Percentiles rank a stretch among this genome's conserved stretches.
phyloP scores from a whole-genome alignment of 2,329 filamentous ascomycete genomes.

The Trichoderma polysporum region DNA sequence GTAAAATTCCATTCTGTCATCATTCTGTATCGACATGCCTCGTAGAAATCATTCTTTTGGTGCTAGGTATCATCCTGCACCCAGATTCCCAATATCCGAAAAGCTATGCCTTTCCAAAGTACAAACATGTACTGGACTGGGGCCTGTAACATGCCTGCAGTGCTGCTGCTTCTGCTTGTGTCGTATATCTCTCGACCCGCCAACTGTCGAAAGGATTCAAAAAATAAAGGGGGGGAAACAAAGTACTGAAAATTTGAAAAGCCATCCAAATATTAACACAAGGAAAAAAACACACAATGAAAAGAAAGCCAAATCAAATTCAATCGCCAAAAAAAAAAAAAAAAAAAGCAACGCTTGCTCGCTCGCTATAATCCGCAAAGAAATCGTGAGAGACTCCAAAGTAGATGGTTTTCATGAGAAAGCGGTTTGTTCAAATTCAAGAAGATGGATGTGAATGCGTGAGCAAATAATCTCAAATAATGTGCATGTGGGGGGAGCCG shows the following conservation, averaged over 20 bases:
- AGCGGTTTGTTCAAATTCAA: conserved; percentile 34
- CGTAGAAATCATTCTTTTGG: conserved; percentile 3
- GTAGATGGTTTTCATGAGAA: conserved; percentile 32
- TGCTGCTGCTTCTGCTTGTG: conserved; percentile 17
- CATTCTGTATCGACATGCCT: conserved; percentile 20
- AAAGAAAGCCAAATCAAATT: conserved; percentile 24
- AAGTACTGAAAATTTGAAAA: not conserved
- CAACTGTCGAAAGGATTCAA: not conserved
- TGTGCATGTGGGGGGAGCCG: conserved; percentile 24
- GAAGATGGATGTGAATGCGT: conserved; percentile 44
- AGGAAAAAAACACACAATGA: conserved; percentile 20
- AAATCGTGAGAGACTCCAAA: conserved; percentile 34
- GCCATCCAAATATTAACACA: conserved; percentile 16
- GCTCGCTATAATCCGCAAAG: conserved; percentile 39
- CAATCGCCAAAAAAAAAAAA: conserved; percentile 30
- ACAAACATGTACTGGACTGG: conserved; percentile 19
- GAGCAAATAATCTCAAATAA: conserved; percentile 47
- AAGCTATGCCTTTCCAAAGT: conserved; percentile 19
- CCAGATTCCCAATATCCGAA: conserved; percentile 20
- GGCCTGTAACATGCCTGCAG: conserved; percentile 20
- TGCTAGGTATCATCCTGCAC: conserved; percentile 14
- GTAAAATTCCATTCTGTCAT: conserved; percentile 13
- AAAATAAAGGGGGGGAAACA: not conserved
- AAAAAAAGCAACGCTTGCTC: conserved; percentile 35
- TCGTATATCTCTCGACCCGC: conserved; percentile 18